Base-by-base conservation (phyloP, 2,329 filamentous ascomycete genomes). In the Fusarium sp. region DNA sequence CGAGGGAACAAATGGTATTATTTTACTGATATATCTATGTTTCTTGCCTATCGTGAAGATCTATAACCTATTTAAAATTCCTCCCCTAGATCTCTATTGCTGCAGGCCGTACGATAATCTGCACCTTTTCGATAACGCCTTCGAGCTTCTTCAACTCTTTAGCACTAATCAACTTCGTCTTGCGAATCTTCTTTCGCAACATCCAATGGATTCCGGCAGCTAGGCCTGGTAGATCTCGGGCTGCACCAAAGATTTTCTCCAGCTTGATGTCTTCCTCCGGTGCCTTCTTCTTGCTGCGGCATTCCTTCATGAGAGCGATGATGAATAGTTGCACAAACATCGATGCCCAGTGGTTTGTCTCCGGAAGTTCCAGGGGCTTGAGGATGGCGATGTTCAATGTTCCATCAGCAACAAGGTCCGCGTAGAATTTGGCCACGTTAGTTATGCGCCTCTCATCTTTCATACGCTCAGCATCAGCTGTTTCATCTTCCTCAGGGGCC, bases 291-390 rank as follows among this genome's bases (percentile, higher is more conserved):
- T 81, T 78, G 28, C 79, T 76, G 62, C 81, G 78, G 18, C 89
- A 89, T 71, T 91, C 87, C 46, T 93, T 84, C 31, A 98, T 87
- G 14, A 94, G 80, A 3, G 89, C 91, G 50, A 96, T 89, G 18
- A 98, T 84, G 70, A 98, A 81, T 10, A 96, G 83, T 78, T 98
- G 93, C 46, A 94, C 84, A 76, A 98, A 96, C 25, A 88, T 88
- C 59, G 87, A 89, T 0, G 93, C 93, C 80, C 91, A 94, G 10
- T 88, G 82, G 76, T 93, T 92, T 52, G 97, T 80, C 70, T 92
- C 93, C 1, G 89, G 87, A 55, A 98, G 88, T 69, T 96, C 94
- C 45, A 98, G 85, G 18, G 89, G 89, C 80, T 92, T 90, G 44
- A 91, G 79, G 10, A 89, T 75, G 14, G 79, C 79, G 21, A 89